Percentiles rank a stretch among this genome's conserved stretches.
phyloP scores from a whole-genome alignment of 768 basidiomycete genomes.

The Pulveroboletus sp. region DNA sequence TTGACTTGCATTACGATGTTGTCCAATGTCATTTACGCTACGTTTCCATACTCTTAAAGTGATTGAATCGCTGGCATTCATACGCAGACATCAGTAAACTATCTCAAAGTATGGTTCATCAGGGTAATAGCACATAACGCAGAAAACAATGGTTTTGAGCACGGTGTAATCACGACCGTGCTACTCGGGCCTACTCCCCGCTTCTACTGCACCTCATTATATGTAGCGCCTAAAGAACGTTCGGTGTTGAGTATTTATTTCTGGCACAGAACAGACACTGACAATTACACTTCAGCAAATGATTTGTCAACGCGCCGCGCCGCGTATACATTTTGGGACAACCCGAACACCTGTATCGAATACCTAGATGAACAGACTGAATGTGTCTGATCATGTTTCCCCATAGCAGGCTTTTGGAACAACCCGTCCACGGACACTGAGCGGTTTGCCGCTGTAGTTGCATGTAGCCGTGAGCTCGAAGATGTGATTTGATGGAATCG shows the following conservation, averaged over 20 bases:
- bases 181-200: no score
- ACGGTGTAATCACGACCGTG: no score
- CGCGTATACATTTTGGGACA: conserved; percentile 10
- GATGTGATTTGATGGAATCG: conserved; percentile 9
- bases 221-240: no score
- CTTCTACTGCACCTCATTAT: no score
- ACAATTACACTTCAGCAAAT: conserved; percentile 11
- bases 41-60: no score
- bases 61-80: no score
- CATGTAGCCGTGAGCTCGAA: conserved; percentile 12
- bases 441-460: conserved; percentile 1
- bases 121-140: no score
- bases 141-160: no score
- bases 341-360: conserved; percentile 4
- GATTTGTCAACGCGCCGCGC: not conserved
- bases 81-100: no score
- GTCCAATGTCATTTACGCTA: no score
- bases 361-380: conserved; percentile 9
- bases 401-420: conserved; percentile 10
- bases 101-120: no score
- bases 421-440: conserved; percentile 14
- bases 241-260: not conserved
- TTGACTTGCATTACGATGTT: no score
- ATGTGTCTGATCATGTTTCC: conserved; percentile 14
- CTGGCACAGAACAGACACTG: not conserved